Conservation (phyloP, 139 green algal species). For the Chloropicon primus region DNA sequence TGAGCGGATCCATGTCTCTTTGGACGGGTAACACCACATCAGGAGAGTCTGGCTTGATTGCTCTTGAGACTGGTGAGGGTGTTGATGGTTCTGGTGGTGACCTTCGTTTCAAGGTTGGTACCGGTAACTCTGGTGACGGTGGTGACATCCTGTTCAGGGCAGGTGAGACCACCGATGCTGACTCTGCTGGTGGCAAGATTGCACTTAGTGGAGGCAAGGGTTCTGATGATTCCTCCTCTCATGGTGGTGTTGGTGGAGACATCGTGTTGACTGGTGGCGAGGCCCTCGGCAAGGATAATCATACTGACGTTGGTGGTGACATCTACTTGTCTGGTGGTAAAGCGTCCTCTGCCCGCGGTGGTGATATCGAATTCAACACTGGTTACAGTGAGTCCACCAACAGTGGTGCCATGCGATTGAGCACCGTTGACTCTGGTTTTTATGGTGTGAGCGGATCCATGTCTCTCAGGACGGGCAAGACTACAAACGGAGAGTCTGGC, state of each 20-base stretch:
- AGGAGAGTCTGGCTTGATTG: background rate
- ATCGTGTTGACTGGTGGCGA: slow-evolving; percentile 1
- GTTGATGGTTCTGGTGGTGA: background rate
- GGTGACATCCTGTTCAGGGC: background rate
- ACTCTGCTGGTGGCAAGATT: background rate
- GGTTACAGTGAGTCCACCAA: background rate
- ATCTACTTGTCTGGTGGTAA: background rate
- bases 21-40: background rate
- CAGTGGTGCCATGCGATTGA: background rate
- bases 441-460: background rate
- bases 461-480: background rate
- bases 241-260: background rate
- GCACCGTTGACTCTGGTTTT: background rate
- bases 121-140: background rate
- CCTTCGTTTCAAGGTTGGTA: background rate
- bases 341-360: background rate
- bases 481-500: background rate
- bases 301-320: background rate
- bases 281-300: background rate
- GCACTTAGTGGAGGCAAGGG: background rate
- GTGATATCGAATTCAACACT: background rate
- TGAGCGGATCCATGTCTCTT: background rate
- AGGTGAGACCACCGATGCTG: background rate
- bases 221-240: background rate
- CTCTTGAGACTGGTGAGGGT: background rate